phyloP scores from a whole-genome alignment of 1,139 yeast species.

The Sporopachydermia cereana region DNA sequence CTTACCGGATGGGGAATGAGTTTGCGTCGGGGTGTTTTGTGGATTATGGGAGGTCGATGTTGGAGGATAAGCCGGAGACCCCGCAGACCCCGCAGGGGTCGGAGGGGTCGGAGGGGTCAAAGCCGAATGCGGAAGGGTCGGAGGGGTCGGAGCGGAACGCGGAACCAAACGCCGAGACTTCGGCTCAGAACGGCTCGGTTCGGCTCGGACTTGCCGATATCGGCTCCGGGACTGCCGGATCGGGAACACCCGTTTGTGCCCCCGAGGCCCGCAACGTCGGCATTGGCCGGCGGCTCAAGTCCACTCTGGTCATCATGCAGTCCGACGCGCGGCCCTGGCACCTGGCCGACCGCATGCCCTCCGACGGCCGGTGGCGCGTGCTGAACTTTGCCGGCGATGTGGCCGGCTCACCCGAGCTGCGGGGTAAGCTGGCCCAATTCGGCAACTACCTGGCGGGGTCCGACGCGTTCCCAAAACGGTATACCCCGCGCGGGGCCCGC shows the following conservation, averaged over 20 bases:
- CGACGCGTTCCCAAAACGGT: conserved; percentile 17
- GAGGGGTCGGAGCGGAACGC: background rate
- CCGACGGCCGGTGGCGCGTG: conserved; percentile 24
- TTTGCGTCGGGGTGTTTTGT: conserved; percentile 28
- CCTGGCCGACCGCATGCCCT: conserved; percentile 19
- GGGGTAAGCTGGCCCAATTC: conserved; percentile 13
- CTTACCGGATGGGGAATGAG: conserved; percentile 21
- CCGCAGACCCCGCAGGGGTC: background rate
- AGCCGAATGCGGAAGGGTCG: conserved; percentile 9
- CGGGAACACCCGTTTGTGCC: conserved; percentile 8
- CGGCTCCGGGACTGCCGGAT: conserved; percentile 8
- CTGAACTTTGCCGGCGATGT: conserved; percentile 22
- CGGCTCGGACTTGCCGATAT: conserved; percentile 1
- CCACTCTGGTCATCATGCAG: conserved; percentile 20
- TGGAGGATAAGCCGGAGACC: conserved; percentile 12
- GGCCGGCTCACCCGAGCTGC: conserved; percentile 11
- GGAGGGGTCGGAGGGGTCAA: conserved; percentile 10
- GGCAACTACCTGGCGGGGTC: conserved; percentile 14
- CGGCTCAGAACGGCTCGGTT: conserved; percentile 10
- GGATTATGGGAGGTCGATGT: conserved; percentile 20
- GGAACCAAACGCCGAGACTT: conserved; percentile 7
- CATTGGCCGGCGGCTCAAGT: conserved; percentile 22
- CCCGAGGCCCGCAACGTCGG: conserved; percentile 20
- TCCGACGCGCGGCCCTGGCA: conserved; percentile 22
- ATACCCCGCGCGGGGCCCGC: conserved; percentile 21